Evolutionary conservation across 148 eudicot genomes (phyloP).

Genomic region (Mesembryanthemum crystallinum): DNA sequence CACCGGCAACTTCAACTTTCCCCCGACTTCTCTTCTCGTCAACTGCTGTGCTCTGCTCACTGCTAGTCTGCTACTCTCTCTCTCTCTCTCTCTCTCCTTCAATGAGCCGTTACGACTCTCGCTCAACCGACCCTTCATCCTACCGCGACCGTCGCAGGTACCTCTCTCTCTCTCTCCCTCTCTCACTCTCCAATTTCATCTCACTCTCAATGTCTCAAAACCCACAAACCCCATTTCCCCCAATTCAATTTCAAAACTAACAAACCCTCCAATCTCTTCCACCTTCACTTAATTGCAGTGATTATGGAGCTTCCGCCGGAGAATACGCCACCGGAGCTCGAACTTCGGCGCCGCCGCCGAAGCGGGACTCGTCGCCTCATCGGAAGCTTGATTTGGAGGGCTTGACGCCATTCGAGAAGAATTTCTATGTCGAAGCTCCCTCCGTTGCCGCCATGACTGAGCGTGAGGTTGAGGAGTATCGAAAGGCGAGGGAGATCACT

Average conservation of each 20-base stretch:
- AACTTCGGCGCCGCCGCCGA: conserved; percentile 40
- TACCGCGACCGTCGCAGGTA: conserved; percentile 97
- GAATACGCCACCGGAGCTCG: conserved; percentile 48
- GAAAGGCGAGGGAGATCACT: conserved; percentile 69
- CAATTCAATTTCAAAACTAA: not conserved
- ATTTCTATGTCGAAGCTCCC: conserved; percentile 73
- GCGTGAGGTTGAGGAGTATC: conserved; percentile 65
- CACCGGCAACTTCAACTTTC: not conserved
- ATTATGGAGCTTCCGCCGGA: conserved; percentile 26
- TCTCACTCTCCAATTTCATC: not conserved
- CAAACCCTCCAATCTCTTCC: no score
- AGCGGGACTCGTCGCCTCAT: conserved; percentile 50
- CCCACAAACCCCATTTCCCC: not conserved
- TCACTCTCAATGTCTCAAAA: not conserved
- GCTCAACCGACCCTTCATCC: conserved; percentile 77
- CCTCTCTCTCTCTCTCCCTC: not conserved
- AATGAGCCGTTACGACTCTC: conserved; percentile 94
- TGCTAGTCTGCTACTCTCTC: not conserved
- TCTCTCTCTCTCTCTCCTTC: conserved; percentile 9
- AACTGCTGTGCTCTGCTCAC: not conserved
- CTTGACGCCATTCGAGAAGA: conserved; percentile 82
- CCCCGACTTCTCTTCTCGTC: not conserved
- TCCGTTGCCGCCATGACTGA: conserved; percentile 72
- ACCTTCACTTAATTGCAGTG: conserved; percentile 16
- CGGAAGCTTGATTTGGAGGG: conserved; percentile 86